These are phyloP conservation scores for Trichoderma sp. DNA, from an alignment of 2,329 filamentous ascomycete species.

Conservation along the genomic window DNA sequence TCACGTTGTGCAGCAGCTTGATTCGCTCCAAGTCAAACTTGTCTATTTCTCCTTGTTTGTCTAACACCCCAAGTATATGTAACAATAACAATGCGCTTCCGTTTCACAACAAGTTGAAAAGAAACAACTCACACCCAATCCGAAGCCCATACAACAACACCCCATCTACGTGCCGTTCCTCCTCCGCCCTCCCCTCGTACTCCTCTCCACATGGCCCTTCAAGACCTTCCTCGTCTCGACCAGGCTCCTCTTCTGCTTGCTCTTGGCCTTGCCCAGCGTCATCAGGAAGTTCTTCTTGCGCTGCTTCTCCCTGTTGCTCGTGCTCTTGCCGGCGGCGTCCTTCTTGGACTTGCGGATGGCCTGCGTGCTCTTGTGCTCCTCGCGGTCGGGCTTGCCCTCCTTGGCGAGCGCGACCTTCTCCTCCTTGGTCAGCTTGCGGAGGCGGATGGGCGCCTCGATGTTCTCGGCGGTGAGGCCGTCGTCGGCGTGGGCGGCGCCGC, in stretches of 20 bases:
- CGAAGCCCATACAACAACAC: background rate
- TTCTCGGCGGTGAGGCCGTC: constrained; percentile 87
- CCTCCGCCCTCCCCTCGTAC: constrained; percentile 78
- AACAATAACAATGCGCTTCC: background rate
- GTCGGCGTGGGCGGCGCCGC: constrained; percentile 66
- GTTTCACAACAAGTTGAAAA: background rate
- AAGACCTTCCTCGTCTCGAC: constrained; percentile 79
- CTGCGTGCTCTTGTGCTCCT: constrained; percentile 81
- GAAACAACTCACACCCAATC: background rate
- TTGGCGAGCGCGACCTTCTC: constrained; percentile 80
- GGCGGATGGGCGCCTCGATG: constrained; percentile 79
- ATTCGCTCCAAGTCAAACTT: background rate
- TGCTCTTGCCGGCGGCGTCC: constrained; percentile 85
- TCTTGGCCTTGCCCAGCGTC: constrained; percentile 94
- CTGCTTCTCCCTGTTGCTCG: constrained; percentile 95
- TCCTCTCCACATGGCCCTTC: constrained; percentile 75
- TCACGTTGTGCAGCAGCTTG: background rate
- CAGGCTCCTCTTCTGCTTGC: constrained; percentile 91
- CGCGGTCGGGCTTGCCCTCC: constrained; percentile 73
- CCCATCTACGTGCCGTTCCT: constrained; percentile 51
- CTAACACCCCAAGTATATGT: background rate
- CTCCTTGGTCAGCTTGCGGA: constrained; percentile 84
- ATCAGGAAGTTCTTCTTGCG: constrained; percentile 98
- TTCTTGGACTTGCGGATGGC: constrained; percentile 85
- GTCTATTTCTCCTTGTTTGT: background rate